phyloP scores from a whole-genome alignment of 495 filamentous ascomycete genomes.

The Rusavskia elegans region DNA sequence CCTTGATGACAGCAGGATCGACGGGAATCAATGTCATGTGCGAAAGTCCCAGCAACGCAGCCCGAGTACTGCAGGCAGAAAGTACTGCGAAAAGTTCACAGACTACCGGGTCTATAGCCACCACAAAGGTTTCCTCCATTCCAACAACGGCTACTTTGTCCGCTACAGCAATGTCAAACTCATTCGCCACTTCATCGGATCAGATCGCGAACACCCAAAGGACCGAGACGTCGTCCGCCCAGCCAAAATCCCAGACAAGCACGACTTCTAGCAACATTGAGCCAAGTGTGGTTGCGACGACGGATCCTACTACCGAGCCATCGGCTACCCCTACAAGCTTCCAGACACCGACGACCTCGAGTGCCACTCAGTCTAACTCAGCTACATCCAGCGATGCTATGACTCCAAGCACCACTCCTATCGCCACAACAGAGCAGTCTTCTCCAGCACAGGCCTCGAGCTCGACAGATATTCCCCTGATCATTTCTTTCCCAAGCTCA shows the following conservation, averaged over 20 bases:
- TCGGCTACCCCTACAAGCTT: background rate
- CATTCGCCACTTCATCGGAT: background rate
- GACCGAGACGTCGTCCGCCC: background rate
- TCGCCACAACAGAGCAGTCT: background rate
- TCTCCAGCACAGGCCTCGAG: background rate
- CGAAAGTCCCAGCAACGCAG: constrained; percentile 4
- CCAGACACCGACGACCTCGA: background rate
- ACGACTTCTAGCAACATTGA: background rate
- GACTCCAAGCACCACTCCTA: background rate
- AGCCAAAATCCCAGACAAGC: background rate
- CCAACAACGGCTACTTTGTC: too few species aligned
- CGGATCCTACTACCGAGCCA: background rate
- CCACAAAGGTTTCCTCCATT: background rate
- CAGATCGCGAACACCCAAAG: background rate
- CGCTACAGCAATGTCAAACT: too few species aligned
- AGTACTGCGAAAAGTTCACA: background rate
- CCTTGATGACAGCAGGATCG: background rate
- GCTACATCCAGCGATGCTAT: background rate
- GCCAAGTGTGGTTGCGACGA: background rate
- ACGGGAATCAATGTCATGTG: constrained; percentile 11
- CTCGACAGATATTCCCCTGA: background rate
- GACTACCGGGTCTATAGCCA: background rate
- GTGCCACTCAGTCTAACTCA: background rate
- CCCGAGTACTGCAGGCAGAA: background rate
- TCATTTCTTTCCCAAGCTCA: background rate